These are phyloP conservation scores for Fusarium albosuccineum DNA, from an alignment of 2,329 filamentous ascomycete genomes.

Conservation along the genomic window DNA sequence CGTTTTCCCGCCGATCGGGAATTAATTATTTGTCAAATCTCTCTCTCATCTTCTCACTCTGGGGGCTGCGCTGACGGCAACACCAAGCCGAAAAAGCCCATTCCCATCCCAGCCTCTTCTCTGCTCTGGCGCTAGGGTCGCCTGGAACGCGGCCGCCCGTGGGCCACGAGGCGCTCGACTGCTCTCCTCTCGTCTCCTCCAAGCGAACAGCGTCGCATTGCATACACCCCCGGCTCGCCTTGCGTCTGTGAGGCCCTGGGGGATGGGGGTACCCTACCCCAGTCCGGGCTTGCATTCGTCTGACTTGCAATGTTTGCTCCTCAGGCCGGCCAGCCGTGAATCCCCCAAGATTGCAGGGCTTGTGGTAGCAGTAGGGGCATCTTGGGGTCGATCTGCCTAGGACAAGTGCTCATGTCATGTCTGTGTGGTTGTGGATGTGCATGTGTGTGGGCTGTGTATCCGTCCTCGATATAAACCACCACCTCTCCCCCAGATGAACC, in stretches of 20 bases:
- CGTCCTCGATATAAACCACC: conserved; percentile 34
- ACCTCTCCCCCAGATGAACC: background rate
- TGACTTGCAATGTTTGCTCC: conserved; percentile 7
- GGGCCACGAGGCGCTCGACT: conserved; percentile 22
- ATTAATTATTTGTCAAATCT: no score
- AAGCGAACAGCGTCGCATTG: conserved; percentile 35
- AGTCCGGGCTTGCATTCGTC: conserved; percentile 26
- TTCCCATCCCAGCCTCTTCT: background rate
- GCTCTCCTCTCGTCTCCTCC: conserved; percentile 2
- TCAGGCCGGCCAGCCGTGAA: background rate
- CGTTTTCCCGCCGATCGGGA: no score
- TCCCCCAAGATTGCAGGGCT: background rate
- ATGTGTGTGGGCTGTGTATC: background rate
- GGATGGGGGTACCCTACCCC: conserved; percentile 7
- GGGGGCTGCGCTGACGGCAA: background rate
- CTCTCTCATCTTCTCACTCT: background rate
- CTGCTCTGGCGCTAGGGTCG: conserved; percentile 36
- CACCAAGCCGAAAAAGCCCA: background rate
- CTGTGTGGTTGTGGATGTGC: no score
- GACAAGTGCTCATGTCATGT: conserved; percentile 8
- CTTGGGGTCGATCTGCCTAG: conserved; percentile 14
- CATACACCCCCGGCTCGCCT: background rate
- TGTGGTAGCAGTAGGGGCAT: no score
- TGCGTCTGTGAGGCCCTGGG: no score
- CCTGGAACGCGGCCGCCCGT: conserved; percentile 39